Conservation (phyloP, 2,329 filamentous ascomycete genomes). For the Exophiala viscosa region DNA sequence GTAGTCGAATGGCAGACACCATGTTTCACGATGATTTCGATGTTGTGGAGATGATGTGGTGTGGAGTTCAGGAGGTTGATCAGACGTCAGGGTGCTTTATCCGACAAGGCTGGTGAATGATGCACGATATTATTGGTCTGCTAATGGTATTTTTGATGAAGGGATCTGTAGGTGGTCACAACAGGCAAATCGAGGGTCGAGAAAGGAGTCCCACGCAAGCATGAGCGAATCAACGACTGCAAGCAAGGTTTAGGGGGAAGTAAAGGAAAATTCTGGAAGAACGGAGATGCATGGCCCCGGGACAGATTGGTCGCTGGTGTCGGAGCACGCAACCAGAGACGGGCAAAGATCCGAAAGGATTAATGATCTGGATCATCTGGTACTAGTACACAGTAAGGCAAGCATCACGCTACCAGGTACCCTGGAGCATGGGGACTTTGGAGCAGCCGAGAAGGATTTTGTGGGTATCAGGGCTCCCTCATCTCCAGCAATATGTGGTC, state of each 20-base stretch:
- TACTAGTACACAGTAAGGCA: not conserved
- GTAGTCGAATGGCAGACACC: not conserved
- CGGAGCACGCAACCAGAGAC: conserved; percentile 17
- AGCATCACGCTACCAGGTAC: not conserved
- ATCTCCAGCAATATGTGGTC: no score
- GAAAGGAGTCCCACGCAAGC: not conserved
- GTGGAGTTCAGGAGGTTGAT: not conserved
- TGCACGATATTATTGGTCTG: not conserved
- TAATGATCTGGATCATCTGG: no score
- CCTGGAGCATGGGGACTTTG: no score
- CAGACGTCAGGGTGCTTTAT: not conserved
- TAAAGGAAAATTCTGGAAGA: not conserved
- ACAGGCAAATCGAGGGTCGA: not conserved
- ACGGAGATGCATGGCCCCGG: not conserved
- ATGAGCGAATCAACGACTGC: not conserved
- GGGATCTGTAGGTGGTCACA: no score
- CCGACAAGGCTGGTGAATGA: not conserved
- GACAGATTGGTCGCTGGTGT: conserved; percentile 3
- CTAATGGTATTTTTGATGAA: not conserved
- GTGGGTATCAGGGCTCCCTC: no score
- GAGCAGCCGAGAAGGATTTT: no score
- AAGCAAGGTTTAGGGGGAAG: no score
- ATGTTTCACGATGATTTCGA: not conserved
- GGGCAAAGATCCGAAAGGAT: conserved; percentile 10
- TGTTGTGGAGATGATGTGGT: not conserved